A percentile compares a stretch with the other conserved stretches of the same genome.
phyloP scores from a whole-genome alignment of 352 stramenopile species.

The Aphanomyces euteiches region DNA sequence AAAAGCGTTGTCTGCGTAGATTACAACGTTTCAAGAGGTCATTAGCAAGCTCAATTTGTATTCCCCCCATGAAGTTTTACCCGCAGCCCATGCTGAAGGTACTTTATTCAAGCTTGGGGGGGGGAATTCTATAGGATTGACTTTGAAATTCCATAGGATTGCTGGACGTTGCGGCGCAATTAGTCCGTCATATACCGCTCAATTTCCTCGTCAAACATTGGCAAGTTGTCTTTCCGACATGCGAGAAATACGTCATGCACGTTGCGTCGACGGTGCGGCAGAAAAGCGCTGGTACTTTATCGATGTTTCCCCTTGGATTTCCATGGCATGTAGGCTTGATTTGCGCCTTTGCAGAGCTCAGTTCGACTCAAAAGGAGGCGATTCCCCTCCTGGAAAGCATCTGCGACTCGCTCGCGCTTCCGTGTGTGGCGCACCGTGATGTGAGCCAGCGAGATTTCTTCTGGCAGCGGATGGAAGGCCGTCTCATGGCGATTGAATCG shows the following conservation, averaged over 20 bases:
- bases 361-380: not conserved
- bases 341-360: constrained; percentile 42
- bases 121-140: constrained; percentile 40
- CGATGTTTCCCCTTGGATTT: too few species aligned
- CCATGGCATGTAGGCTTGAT: constrained; percentile 35
- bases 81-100: constrained; percentile 19
- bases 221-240: constrained; percentile 61
- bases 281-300: constrained; percentile 21
- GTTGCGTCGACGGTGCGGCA: constrained; percentile 64
- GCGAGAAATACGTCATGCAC: constrained; percentile 70
- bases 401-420: constrained; percentile 41
- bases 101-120: constrained; percentile 4
- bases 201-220: constrained; percentile 65
- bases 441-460: constrained; percentile 35
- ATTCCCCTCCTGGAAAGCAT: constrained; percentile 51
- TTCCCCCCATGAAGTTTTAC: constrained; percentile 34
- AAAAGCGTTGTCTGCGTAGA: not conserved
- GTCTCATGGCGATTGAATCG: constrained; percentile 62
- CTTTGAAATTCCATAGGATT: constrained; percentile 45
- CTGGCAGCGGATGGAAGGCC: constrained; percentile 68
- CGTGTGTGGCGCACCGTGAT: constrained; percentile 19
- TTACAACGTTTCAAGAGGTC: constrained; percentile 57
- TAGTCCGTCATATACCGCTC: constrained; percentile 42
- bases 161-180: constrained; percentile 52
- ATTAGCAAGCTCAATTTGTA: constrained; percentile 71